These are phyloP conservation scores for Globomyces pollinis-pini DNA, from an alignment of 192 early-diverging fungal genomes.

Conservation along the genomic window DNA sequence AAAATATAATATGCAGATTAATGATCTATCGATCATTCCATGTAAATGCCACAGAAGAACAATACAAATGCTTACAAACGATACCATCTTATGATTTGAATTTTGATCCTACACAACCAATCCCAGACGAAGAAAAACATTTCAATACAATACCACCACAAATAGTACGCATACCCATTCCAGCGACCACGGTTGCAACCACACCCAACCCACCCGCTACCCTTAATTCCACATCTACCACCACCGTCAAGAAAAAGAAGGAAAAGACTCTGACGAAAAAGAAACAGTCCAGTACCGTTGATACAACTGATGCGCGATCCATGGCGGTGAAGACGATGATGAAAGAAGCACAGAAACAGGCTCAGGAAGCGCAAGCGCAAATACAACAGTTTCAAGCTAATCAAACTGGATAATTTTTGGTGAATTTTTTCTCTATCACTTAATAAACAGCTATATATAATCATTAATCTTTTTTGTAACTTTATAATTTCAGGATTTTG, in stretches of 20 bases:
- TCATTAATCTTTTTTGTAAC: no score
- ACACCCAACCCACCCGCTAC: neutral
- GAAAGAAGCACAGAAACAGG: slow-evolving; percentile 7
- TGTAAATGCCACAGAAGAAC: neutral
- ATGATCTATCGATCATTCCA: neutral
- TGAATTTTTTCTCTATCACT: no score
- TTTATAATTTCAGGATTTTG: no score
- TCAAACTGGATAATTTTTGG: no score
- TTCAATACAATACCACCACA: neutral
- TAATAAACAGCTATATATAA: no score
- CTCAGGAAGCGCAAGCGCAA: neutral
- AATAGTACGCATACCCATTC: neutral
- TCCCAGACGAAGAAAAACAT: neutral
- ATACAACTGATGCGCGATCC: neutral
- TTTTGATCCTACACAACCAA: no score
- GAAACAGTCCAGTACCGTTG: neutral
- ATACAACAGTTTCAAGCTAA: no score
- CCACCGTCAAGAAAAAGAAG: neutral
- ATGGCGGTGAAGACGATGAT: neutral
- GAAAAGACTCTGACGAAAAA: neutral
- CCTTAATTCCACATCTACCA: neutral
- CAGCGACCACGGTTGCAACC: no score
- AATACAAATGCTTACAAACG: neutral
- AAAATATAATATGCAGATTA: no score
- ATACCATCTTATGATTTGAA: neutral